Evolutionary conservation across 2,329 filamentous ascomycete genomes (phyloP), one percentile per base, ranked within the genome.

Genomic region (Talaromyces albobiverticillius): DNA sequence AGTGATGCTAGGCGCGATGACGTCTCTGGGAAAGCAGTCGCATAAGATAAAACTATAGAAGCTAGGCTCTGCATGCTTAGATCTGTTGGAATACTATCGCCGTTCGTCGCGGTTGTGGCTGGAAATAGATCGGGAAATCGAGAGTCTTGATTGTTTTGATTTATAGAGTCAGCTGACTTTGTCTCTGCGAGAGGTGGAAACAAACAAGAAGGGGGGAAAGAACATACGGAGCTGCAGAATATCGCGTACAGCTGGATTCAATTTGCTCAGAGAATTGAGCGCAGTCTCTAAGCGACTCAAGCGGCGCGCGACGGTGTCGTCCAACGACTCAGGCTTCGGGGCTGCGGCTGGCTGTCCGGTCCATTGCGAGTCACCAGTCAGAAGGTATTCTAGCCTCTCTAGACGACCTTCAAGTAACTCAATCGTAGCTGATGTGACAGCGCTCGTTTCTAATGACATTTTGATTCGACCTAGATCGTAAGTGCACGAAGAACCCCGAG

Each of bases 1-100:
- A 79, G 64, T 0, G 76, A 77, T n/a, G 73, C 72, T 1, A 79
- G 69, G 3, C 75, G 70, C 1, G 76, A 77, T 5, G 75, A 70
- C 4, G 76, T 78, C 60, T 76, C 73, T 14, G 75, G 74, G 58
- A 74, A 78, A 4, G 74, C 66, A 13, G 74, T 66, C 7, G 75
- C 74, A 57, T 76, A 75, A 14, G 75, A 71, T 16, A 76, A 66
- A 43, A 79, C 69, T 40, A 74, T 72, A 1, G 73, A 71, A 32
- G 70, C 61, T 36, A 75, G 66, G 38, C 70, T 67, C 36, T 68
- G 64, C 1, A 65, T 65, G 4, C 68, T 69, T 10, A 76, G 64
- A 26, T 64, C 67, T 46, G 71, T 61, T 3, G 71, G 71, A 36
- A 72, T 61, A 34, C 59, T 61, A 20, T 67, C 63, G 43, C 20